phyloP scores from a whole-genome alignment of 2,329 filamentous ascomycete genomes.

The Passalora sequoiae region DNA sequence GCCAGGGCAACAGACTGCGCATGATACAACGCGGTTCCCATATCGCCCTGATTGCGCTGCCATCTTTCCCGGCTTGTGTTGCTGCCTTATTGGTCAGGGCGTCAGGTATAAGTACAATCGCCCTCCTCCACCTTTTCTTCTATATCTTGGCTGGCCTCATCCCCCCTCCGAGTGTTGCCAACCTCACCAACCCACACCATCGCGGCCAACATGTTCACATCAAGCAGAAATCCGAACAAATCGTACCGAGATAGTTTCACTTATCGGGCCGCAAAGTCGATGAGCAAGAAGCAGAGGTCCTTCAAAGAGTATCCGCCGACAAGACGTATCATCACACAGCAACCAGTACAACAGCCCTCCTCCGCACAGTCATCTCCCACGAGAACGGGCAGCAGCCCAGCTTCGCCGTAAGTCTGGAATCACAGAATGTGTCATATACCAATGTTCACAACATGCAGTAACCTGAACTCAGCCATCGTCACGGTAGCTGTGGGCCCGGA shows the following conservation, averaged over 20 bases:
- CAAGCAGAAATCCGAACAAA: conserved; percentile 24
- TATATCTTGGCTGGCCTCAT: conserved; percentile 10
- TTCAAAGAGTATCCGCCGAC: conserved; percentile 31
- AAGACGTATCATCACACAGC: conserved; percentile 25
- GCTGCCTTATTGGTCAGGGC: conserved; percentile 19
- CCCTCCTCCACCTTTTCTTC: conserved; percentile 18
- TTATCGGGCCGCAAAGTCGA: conserved; percentile 31
- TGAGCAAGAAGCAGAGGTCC: conserved; percentile 32
- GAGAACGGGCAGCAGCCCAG: conserved; percentile 26
- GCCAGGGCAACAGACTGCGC: conserved; percentile 18
- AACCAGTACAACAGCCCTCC: conserved; percentile 17
- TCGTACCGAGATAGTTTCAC: conserved; percentile 34
- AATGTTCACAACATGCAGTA: conserved; percentile 13
- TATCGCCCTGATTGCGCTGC: conserved; percentile 10
- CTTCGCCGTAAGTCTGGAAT: conserved; percentile 28
- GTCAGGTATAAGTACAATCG: conserved; percentile 22
- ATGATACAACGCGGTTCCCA: conserved; percentile 11
- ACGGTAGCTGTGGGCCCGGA: conserved; percentile 69
- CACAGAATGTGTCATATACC: background rate
- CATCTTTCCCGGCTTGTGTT: conserved; percentile 11
- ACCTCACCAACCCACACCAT: conserved; percentile 3
- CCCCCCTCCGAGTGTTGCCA: conserved; percentile 3
- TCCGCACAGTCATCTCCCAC: conserved; percentile 28
- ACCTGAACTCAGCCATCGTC: conserved; percentile 62
- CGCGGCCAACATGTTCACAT: conserved; percentile 27